phyloP scores from a whole-genome alignment of 441 rosid species.

The Arabidopsis lyrata region DNA sequence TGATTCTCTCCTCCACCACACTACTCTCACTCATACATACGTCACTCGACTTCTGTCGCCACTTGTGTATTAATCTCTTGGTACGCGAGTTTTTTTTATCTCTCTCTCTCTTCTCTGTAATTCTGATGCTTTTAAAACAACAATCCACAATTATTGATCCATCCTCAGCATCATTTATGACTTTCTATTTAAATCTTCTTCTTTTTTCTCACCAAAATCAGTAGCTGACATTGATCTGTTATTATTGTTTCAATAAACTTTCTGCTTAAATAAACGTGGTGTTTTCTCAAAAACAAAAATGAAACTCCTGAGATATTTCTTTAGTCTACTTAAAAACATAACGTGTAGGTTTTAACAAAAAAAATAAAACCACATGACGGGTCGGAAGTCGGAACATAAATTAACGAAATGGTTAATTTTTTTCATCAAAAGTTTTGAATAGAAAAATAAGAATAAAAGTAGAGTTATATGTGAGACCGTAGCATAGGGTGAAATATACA shows the following conservation, averaged over 20 bases:
- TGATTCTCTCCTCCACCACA: constrained; percentile 37
- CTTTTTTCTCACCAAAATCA: neutral
- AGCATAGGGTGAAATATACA: constrained; percentile 27
- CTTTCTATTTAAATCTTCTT: neutral
- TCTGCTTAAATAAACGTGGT: neutral
- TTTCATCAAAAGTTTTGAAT: neutral
- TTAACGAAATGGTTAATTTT: neutral
- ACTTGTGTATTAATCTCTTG: constrained; percentile 12
- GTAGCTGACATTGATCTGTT: constrained; percentile 26
- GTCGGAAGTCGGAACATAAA: neutral
- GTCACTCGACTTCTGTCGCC: constrained; percentile 31
- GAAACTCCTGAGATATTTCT: constrained; percentile 5
- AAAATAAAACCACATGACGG: neutral
- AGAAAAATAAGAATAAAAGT: neutral
- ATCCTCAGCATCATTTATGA: constrained; percentile 29
- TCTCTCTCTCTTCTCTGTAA: constrained; percentile 2
- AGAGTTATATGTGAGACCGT: constrained; percentile 28
- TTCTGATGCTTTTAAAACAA: constrained; percentile 8
- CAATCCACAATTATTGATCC: constrained; percentile 24
- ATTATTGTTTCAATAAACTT: neutral
- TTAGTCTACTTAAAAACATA: constrained; percentile 4
- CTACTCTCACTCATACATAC: constrained; percentile 10
- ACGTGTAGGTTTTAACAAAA: neutral
- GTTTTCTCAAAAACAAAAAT: neutral
- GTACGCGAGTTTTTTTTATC: constrained; percentile 8